phyloP scores from a whole-genome alignment of 2,329 filamentous ascomycete species.

The Paramyrothecium sp. region DNA sequence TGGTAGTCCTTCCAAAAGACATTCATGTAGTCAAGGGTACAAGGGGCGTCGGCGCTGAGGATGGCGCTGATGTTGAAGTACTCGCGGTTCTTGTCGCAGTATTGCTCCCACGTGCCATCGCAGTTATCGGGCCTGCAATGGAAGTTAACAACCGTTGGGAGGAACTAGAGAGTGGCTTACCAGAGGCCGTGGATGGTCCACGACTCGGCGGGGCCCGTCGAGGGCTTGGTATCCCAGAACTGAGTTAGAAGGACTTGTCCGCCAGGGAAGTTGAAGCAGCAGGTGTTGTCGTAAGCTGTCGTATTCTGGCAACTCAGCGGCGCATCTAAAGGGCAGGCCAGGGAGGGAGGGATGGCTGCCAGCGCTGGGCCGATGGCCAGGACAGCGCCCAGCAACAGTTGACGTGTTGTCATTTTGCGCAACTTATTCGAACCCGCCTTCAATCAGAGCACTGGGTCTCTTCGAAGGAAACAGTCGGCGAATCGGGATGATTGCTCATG shows the following conservation, averaged over 20 bases:
- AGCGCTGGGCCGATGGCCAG: neutral
- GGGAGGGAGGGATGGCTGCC: neutral
- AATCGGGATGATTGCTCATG: neutral
- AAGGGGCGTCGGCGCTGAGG: constrained; percentile 48
- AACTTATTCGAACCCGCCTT: neutral
- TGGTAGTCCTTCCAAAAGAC: constrained; percentile 70
- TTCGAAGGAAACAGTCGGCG: neutral
- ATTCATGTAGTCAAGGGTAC: constrained; percentile 65
- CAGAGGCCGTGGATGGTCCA: constrained; percentile 75
- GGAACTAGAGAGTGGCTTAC: neutral
- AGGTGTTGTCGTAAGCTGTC: constrained; percentile 59
- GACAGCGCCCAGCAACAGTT: neutral
- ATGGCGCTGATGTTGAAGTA: constrained; percentile 67
- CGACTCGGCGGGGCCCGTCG: constrained; percentile 62
- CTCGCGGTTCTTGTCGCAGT: constrained; percentile 60
- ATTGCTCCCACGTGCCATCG: constrained; percentile 67
- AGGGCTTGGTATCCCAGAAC: constrained; percentile 71
- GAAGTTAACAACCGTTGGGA: neutral
- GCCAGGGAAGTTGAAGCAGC: constrained; percentile 67
- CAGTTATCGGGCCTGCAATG: constrained; percentile 56
- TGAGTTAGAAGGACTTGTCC: constrained; percentile 73
- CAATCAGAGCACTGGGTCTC: neutral
- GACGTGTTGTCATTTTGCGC: neutral
- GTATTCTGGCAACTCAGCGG: constrained; percentile 56
- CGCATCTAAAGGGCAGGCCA: neutral